Evolutionary conservation across 2,329 filamentous ascomycete species (phyloP), one percentile per base, ranked within the genome.

Genomic region (Trichoderma pleuroti): DNA sequence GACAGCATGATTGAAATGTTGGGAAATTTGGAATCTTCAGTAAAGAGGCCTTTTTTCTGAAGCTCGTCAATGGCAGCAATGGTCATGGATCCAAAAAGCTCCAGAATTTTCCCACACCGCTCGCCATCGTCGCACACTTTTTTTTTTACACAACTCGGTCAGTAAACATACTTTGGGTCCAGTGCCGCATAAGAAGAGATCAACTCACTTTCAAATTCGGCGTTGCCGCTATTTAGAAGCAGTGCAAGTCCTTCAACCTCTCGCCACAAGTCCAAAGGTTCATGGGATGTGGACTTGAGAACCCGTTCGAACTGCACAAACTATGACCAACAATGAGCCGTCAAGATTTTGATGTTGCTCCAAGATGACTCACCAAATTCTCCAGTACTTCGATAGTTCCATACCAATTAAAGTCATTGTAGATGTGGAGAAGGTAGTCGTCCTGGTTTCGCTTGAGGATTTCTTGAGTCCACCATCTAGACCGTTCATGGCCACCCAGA

Each of bases 331-430:
- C n/a, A 39, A 26, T 42, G 10, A 52, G 56, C n/a, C 30, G 16
- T 30, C 7, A 5, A 18, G 6, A 28, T 39, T n/a, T 30, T 1
- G 18, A 18, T 42, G 39, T n/a, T 42, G 30, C 5, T 7, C 34
- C 2, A 10, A 3, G 21, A 21, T 3, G 79, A 71, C 71, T 68
- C 60, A 74, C 75, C 3, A 74, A 65, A 65, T 85, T 86, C 74
- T 85, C 77, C 5, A 84, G 28, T 0, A 83, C 73, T 75, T 86
- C 83, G 0, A 85, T 54, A 9, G 76, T 65, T 1, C 83, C 84
- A 57, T 83, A 84, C 4, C 71, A 76, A 6, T 65, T 74, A 60
- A 81, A 81, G 71, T 85, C 81, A 65, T 84, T 85, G 74, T 78
- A 84, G 2, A 80, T 80, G 73, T 83, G 76, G 80, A 85, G 82